phyloP scores from a whole-genome alignment of 805 yeast genomes.

The Blastobotrys chiropterorum region DNA sequence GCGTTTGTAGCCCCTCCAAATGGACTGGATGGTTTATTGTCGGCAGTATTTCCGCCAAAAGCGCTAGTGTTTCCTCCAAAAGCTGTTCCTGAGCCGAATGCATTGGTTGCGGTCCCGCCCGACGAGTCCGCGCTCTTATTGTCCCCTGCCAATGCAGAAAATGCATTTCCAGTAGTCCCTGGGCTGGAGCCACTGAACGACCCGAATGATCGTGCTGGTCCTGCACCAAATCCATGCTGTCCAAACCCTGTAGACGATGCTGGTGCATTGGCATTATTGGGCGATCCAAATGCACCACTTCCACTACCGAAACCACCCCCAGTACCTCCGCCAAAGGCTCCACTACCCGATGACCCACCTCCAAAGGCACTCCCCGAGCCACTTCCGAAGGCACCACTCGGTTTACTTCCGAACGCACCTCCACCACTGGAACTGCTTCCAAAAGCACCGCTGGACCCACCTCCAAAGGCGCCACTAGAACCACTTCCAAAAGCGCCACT shows the following conservation, averaged over 20 bases:
- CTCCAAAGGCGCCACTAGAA: constrained; percentile 4
- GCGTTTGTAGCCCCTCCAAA: constrained; percentile 1
- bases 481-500: constrained; percentile 20
- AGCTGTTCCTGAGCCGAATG: neutral
- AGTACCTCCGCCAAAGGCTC: neutral
- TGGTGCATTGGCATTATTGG: neutral
- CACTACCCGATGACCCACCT: neutral
- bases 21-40: neutral
- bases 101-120: neutral
- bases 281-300: neutral
- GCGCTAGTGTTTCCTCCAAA: neutral
- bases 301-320: neutral
- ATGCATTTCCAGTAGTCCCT: constrained; percentile 2
- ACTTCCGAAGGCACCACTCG: neutral
- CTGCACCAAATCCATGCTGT: constrained; percentile 20
- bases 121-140: neutral
- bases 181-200: neutral
- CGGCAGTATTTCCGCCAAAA: neutral
- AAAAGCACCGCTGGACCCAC: constrained; percentile 7
- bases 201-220: neutral
- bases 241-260: constrained; percentile 3
- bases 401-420: constrained; percentile 9
- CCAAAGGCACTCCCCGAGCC: constrained; percentile 5
- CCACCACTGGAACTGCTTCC: constrained; percentile 2
- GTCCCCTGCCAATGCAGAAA: constrained; percentile 4